A percentile compares a stretch with the other conserved stretches of the same genome.
phyloP scores from a whole-genome alignment of 2,329 filamentous ascomycete genomes.

The Periconia sp. region DNA sequence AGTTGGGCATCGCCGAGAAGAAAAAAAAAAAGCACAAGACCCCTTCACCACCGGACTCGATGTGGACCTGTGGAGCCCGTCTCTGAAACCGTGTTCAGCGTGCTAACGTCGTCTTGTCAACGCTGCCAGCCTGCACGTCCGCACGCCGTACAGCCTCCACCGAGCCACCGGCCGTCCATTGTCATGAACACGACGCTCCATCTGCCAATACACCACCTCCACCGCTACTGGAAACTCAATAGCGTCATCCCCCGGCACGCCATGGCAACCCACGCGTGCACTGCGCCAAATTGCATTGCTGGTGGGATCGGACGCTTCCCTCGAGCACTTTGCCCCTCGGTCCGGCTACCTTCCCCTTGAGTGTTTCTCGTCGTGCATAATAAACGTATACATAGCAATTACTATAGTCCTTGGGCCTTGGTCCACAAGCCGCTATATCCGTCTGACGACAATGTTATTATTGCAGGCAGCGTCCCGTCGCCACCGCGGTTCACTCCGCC shows the following conservation, averaged over 20 bases:
- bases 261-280: conserved; percentile 29
- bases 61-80: conserved; percentile 15
- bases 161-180: conserved; percentile 13
- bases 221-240: conserved; percentile 5
- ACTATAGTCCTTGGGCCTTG: neutral
- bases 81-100: conserved; percentile 36
- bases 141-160: conserved; percentile 10
- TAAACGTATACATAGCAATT: conserved; percentile 4
- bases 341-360: conserved; percentile 1
- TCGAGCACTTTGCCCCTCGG: neutral
- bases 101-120: conserved; percentile 31
- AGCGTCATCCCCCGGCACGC: conserved; percentile 11
- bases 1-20: conserved; percentile 32
- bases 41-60: conserved; percentile 25
- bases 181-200: conserved; percentile 16
- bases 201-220: conserved; percentile 3
- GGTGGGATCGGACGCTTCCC: too few relatives aligned
- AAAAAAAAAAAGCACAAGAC: conserved; percentile 31
- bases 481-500: too few relatives aligned
- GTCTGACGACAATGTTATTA: neutral
- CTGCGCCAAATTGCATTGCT: too few relatives aligned
- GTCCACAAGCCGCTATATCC: neutral
- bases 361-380: conserved; percentile 2
- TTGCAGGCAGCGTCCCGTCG: neutral
- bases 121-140: conserved; percentile 12